Conservation (phyloP, 202 grass and related monocot genomes). For the Setaria viridis region DNA sequence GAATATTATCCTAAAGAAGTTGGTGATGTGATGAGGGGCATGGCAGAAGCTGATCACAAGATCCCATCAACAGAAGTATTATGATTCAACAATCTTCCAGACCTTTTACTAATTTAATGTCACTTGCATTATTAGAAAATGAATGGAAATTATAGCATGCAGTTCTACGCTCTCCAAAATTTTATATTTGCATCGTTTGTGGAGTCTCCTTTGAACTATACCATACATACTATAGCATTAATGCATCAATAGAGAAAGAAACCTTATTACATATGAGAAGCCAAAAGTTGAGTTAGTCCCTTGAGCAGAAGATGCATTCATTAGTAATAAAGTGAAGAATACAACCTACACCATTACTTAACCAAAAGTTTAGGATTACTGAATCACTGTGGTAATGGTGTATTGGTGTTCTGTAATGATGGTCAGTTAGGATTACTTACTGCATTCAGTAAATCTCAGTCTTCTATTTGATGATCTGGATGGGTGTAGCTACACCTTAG, state of each 20-base stretch:
- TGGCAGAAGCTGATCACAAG: slow-evolving; percentile 84
- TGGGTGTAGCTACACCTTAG: too few species aligned
- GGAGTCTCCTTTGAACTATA: neutral
- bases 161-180: neutral
- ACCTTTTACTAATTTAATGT: neutral
- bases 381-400: neutral
- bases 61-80: slow-evolving; percentile 69
- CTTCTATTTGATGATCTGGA: too few species aligned
- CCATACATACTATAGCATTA: neutral
- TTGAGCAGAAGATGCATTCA: neutral
- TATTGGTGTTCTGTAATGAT: too few species aligned
- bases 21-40: slow-evolving; percentile 76
- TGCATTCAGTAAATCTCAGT: too few species aligned
- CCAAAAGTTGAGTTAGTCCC: too few species aligned
- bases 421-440: too few species aligned
- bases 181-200: neutral
- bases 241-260: neutral
- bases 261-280: neutral
- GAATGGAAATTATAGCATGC: neutral
- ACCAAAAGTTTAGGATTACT: neutral
- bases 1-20: slow-evolving; percentile 49
- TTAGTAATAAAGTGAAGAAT: neutral
- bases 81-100: neutral
- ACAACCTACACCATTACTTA: neutral
- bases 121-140: neutral